Evolutionary conservation across 1,139 yeast genomes (phyloP).

Genomic region (Sugiyamaella japonica): DNA sequence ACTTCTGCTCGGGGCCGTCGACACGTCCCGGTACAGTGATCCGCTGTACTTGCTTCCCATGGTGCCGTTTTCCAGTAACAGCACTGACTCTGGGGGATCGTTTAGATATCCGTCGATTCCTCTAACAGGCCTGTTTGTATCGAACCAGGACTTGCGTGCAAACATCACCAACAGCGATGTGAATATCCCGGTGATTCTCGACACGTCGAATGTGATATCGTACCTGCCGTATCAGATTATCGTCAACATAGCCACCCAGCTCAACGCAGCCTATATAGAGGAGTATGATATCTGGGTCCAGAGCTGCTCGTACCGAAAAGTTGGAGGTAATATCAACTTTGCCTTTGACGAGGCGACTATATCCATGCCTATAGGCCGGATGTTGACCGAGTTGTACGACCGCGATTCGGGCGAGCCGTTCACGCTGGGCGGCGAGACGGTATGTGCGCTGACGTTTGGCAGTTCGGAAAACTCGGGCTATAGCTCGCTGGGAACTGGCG

Average conservation of each 20-base stretch:
- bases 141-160: constrained; percentile 44
- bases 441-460: constrained; percentile 59
- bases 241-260: constrained; percentile 68
- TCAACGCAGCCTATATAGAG: constrained; percentile 64
- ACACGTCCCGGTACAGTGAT: constrained; percentile 24
- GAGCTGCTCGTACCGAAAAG: constrained; percentile 54
- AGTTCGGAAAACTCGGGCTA: constrained; percentile 56
- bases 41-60: constrained; percentile 29
- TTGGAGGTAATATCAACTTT: constrained; percentile 57
- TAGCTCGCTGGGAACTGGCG: constrained; percentile 61
- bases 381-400: constrained; percentile 48
- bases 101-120: constrained; percentile 54
- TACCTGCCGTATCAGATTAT: constrained; percentile 61
- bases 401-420: constrained; percentile 39
- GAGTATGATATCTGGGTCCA: constrained; percentile 63
- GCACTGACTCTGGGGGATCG: not conserved
- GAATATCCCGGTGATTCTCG: constrained; percentile 59
- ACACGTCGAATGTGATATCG: constrained; percentile 54
- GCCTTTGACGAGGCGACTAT: constrained; percentile 55
- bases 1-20: constrained; percentile 31
- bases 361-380: constrained; percentile 53
- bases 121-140: constrained; percentile 53
- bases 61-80: constrained; percentile 18
- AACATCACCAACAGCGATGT: constrained; percentile 39
- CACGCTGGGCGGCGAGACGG: constrained; percentile 51